Percentiles rank a stretch among this genome's conserved stretches.
These are phyloP conservation scores for Penicillium chermesinum DNA, from an alignment of 495 filamentous ascomycete species.

Conservation along the genomic window DNA sequence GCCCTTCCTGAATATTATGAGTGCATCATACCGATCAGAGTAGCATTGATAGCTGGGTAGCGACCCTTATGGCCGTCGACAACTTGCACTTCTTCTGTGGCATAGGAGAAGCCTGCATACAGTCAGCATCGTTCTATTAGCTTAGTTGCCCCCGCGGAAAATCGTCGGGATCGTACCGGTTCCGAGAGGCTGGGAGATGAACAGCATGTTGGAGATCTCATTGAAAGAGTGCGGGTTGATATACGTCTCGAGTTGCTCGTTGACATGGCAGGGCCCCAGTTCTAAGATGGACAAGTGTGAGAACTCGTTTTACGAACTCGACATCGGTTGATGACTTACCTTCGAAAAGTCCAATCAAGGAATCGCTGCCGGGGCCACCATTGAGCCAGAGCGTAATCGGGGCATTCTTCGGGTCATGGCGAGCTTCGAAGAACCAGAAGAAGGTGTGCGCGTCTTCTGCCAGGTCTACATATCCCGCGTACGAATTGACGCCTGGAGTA, in stretches of 20 bases:
- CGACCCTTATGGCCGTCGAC: constrained; percentile 42
- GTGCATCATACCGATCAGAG: constrained; percentile 28
- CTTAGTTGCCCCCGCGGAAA: no score
- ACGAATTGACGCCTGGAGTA: constrained; percentile 44
- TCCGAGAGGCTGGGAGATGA: constrained; percentile 55
- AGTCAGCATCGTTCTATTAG: constrained; percentile 1
- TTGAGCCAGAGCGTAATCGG: constrained; percentile 54
- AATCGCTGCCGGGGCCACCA: constrained; percentile 53
- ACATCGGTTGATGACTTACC: constrained; percentile 62
- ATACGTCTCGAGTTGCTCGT: constrained; percentile 46
- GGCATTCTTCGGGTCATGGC: constrained; percentile 42
- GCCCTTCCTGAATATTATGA: no score
- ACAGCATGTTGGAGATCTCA: constrained; percentile 58
- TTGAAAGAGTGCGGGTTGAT: constrained; percentile 57
- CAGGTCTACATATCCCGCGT: constrained; percentile 39
- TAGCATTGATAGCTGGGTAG: constrained; percentile 44
- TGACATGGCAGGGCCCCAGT: constrained; percentile 56
- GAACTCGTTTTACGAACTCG: constrained; percentile 46
- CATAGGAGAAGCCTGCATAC: constrained; percentile 51
- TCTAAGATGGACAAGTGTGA: constrained; percentile 36
- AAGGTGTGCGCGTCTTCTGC: constrained; percentile 38
- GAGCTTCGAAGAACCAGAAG: constrained; percentile 46
- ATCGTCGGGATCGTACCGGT: constrained; percentile 38
- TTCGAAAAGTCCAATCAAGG: constrained; percentile 51
- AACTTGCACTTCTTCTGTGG: constrained; percentile 30